Conservation (phyloP, 225 moss, liverwort and hornwort genomes). For the Rhytidiadelphus loreus region DNA sequence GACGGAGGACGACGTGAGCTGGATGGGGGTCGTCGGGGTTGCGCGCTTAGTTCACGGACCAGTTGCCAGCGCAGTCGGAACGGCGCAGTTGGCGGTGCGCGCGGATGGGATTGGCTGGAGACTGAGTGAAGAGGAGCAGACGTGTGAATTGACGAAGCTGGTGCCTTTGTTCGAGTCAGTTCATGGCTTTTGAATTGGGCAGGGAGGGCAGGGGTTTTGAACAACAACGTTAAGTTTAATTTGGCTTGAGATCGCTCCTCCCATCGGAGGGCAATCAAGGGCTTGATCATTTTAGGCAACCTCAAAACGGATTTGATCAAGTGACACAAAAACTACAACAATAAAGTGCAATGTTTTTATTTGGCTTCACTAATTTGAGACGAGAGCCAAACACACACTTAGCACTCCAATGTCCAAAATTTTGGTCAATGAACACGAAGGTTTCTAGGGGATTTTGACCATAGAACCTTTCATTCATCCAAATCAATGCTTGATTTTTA, state of each 20-base stretch:
- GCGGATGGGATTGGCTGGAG: neutral
- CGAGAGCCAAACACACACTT: rapidly evolving
- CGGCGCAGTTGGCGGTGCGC: slow-evolving; percentile 7
- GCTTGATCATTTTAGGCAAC: neutral
- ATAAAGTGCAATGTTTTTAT: neutral
- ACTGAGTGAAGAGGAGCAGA: neutral
- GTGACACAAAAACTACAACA: neutral
- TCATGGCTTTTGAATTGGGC: neutral
- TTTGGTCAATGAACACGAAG: too few relatives aligned
- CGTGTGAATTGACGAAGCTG: neutral
- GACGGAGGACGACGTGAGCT: neutral
- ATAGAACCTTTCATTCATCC: neutral
- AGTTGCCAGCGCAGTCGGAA: slow-evolving; percentile 13
- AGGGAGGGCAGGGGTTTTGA: neutral
- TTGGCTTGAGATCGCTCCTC: too few relatives aligned
- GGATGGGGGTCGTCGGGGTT: neutral
- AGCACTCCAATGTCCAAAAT: rapidly evolving
- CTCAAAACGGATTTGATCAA: neutral
- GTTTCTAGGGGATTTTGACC: rapidly evolving
- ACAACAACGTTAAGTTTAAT: neutral
- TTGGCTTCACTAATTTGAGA: neutral
- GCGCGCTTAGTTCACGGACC: neutral
- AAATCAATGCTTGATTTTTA: neutral
- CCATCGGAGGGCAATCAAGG: too few relatives aligned
- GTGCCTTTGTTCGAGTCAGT: neutral